Evolutionary conservation across 2,329 filamentous ascomycete species (phyloP).

Genomic region (Epichloe amarillans): DNA sequence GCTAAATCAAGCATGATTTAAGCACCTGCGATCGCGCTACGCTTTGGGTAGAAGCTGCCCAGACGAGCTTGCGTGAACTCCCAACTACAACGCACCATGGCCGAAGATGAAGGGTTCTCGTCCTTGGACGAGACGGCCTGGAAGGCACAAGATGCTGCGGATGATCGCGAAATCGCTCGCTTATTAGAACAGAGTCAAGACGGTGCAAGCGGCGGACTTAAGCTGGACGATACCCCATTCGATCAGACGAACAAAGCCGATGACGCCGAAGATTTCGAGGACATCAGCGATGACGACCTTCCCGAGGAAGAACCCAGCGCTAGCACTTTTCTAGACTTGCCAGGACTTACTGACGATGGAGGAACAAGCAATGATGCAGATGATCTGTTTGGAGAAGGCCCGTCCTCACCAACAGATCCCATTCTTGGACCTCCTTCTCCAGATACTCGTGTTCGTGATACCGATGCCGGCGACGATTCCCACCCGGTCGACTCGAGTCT

Average conservation of each 20-base stretch:
- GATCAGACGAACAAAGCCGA: slow-evolving; percentile 71
- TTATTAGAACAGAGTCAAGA: slow-evolving; percentile 30
- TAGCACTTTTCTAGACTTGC: slow-evolving; percentile 32
- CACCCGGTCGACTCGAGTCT: slow-evolving; percentile 19
- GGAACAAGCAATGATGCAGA: slow-evolving; percentile 47
- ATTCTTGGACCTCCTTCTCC: slow-evolving; percentile 31
- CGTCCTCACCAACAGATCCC: slow-evolving; percentile 33
- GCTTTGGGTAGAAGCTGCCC: slow-evolving; percentile 12
- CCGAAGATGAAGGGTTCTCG: slow-evolving; percentile 20
- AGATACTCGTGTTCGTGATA: slow-evolving; percentile 27
- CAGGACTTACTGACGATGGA: slow-evolving; percentile 44
- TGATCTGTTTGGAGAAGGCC: slow-evolving; percentile 56
- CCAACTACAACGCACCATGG: slow-evolving; percentile 15
- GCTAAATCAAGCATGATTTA: slow-evolving; percentile 16
- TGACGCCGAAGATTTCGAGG: slow-evolving; percentile 80
- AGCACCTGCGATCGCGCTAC: slow-evolving; percentile 7
- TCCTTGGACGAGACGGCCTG: slow-evolving; percentile 22
- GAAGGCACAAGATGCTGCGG: slow-evolving; percentile 32
- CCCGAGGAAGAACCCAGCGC: slow-evolving; percentile 55
- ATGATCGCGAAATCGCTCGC: slow-evolving; percentile 33
- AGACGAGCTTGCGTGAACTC: slow-evolving; percentile 10
- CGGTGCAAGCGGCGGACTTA: slow-evolving; percentile 23
- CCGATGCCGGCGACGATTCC: slow-evolving; percentile 22
- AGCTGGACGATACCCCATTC: slow-evolving; percentile 34
- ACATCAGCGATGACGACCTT: slow-evolving; percentile 84